phyloP scores from a whole-genome alignment of 805 yeast genomes.

The Ogataea glucozyma region DNA sequence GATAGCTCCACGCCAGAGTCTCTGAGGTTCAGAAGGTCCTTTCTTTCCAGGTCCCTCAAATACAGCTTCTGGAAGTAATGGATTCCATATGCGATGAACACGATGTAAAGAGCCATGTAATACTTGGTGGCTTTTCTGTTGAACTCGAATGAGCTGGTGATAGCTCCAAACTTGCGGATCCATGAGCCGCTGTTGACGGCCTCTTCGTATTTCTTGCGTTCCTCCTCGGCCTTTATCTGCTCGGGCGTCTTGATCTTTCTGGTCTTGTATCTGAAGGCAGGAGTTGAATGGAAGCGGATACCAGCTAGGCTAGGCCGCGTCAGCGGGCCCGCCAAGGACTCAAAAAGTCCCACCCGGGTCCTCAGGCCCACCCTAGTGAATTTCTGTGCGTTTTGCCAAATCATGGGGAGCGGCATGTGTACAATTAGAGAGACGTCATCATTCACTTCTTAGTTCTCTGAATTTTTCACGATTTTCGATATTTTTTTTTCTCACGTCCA shows the following conservation, averaged over 20 bases:
- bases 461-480: background rate
- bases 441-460: too few species aligned
- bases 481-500: background rate
- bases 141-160: constrained; percentile 54
- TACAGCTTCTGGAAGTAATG: constrained; percentile 67
- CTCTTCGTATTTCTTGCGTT: constrained; percentile 31
- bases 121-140: constrained; percentile 63
- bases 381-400: too few species aligned
- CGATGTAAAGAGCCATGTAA: constrained; percentile 59
- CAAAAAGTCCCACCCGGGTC: too few species aligned
- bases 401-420: too few species aligned
- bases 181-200: constrained; percentile 37
- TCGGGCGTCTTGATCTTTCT: constrained; percentile 32
- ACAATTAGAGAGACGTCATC: too few species aligned
- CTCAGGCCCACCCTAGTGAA: too few species aligned
- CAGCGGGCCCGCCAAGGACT: too few species aligned
- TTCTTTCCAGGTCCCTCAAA: constrained; percentile 61
- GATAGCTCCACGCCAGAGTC: constrained; percentile 42
- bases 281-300: too few species aligned
- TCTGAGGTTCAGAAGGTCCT: constrained; percentile 31
- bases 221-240: constrained; percentile 32
- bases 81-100: constrained; percentile 58
- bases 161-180: constrained; percentile 52
- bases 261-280: constrained; percentile 32
- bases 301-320: too few species aligned